Evolutionary conservation across 192 early-diverging fungal species (phyloP), one percentile per base, ranked within the genome.

Genomic region (Allomyces arbusculus): DNA sequence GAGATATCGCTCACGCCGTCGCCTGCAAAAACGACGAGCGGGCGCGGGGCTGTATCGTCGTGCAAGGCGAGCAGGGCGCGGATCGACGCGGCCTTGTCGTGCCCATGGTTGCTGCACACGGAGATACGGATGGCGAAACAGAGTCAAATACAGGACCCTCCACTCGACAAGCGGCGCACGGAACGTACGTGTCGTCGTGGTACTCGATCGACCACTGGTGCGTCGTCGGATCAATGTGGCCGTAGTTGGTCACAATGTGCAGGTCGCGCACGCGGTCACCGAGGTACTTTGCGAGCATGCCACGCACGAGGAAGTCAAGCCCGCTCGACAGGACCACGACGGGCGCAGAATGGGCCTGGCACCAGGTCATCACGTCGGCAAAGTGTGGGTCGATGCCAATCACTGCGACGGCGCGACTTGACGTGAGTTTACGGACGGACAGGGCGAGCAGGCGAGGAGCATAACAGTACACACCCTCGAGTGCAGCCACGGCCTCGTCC

Each of bases 1-100:
- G 72, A 73, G 26, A 84, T 69, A 65, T 84, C 82, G 9, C 71
- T 74, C 1, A 84, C 71, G 19, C 82, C 82, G 65, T 84, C 82
- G 12, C 82, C 82, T 23, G 79, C 70, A 64, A 82, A 84, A 14
- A 84, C 66, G 24, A 79, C 66, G 1, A 68, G 50, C 20, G 50
- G 50, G 16, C 50, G 50, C 16, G 50, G 20, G 50, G 16, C 50
- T 16, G 20, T n/a, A 3, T 20, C 50, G 16, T 20, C 20, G 12
- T 58, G 16, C 33, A 40, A 40, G 0, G 50, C 50, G 3, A 58
- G 7, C 7, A 64, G 55, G 23, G 24, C 45, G 19, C 70, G 62
- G n/a, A 82, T 69, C 10, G 75, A 67, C 44, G 69, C 44, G 20
- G 65, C 44, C 61, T 58, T 58, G 50, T 58, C 50, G 16, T 58